Percentiles rank a stretch among this genome's conserved stretches.
phyloP scores from a whole-genome alignment of 2,329 filamentous ascomycete species.

The Knufia petricola region DNA sequence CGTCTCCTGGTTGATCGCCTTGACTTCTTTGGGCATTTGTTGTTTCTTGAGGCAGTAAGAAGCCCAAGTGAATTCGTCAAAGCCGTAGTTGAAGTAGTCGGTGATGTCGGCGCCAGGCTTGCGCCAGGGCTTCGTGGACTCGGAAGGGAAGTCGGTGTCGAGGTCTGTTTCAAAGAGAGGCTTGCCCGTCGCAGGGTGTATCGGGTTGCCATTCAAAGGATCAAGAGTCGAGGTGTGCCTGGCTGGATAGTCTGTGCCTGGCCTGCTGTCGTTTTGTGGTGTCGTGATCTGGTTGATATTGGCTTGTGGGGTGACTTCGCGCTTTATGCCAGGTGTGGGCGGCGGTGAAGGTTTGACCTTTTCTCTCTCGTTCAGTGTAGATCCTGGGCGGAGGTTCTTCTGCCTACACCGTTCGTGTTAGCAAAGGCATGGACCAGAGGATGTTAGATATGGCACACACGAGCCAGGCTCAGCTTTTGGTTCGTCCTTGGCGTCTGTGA shows the following conservation, averaged over 20 bases:
- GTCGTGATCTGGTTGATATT: slow-evolving; percentile 26
- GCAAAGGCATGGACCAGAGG: slow-evolving; percentile 6
- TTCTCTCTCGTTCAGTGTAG: slow-evolving; percentile 28
- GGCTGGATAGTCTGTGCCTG: slow-evolving; percentile 57
- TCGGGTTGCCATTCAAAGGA: slow-evolving; percentile 63
- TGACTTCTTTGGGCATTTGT: slow-evolving; percentile 63
- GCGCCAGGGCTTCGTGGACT: slow-evolving; percentile 85
- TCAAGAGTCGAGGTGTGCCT: slow-evolving; percentile 71
- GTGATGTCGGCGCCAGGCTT: slow-evolving; percentile 87
- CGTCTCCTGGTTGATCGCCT: slow-evolving; percentile 64
- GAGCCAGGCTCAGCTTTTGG: slow-evolving; percentile 29
- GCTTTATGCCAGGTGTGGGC: slow-evolving; percentile 26
- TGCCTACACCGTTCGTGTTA: slow-evolving; percentile 21
- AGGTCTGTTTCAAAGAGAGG: slow-evolving; percentile 74
- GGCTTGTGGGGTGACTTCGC: slow-evolving; percentile 16
- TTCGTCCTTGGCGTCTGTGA: slow-evolving; percentile 38
- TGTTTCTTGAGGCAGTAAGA: slow-evolving; percentile 87
- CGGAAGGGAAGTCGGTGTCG: slow-evolving; percentile 60
- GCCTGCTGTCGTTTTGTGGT: slow-evolving; percentile 32
- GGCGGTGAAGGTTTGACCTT: slow-evolving; percentile 29
- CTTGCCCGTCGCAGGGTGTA: slow-evolving; percentile 63
- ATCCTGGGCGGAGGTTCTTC: slow-evolving; percentile 28
- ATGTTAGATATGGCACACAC: slow-evolving; percentile 24
- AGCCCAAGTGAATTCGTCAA: slow-evolving; percentile 71
- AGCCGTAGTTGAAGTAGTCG: slow-evolving; percentile 68